Conservation (phyloP, 371 early-diverging fungal genomes). For the Apophysomyces sp. region DNA sequence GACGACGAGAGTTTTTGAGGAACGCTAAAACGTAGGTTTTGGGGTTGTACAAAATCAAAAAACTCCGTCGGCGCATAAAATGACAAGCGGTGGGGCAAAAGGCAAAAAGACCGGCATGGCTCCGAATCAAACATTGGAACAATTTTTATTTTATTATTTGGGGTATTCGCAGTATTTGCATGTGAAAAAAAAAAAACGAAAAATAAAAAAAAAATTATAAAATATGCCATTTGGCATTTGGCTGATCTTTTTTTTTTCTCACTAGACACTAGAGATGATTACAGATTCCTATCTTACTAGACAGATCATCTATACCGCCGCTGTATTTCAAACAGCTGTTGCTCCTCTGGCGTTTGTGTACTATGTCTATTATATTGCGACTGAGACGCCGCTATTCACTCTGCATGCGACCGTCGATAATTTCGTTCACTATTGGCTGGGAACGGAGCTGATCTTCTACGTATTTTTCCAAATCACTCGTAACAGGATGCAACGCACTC, state of each 20-base stretch:
- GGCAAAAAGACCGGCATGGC: neutral
- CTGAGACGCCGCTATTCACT: constrained; percentile 38
- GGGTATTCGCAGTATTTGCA: neutral
- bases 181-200: neutral
- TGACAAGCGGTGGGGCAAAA: neutral
- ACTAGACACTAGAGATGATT: constrained; percentile 22
- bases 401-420: constrained; percentile 29
- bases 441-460: constrained; percentile 52
- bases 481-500: constrained; percentile 39
- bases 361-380: constrained; percentile 46
- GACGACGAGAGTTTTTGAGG: neutral
- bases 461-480: constrained; percentile 52
- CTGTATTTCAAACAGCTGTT: constrained; percentile 40
- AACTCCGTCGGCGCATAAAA: neutral
- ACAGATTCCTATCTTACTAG: constrained; percentile 33
- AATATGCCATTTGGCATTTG: neutral
- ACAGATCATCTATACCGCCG: constrained; percentile 28
- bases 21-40: neutral
- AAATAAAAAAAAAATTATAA: neutral
- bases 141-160: neutral
- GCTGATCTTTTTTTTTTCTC: neutral
- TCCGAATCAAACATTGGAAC: constrained; percentile 2
- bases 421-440: constrained; percentile 52
- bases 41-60: neutral
- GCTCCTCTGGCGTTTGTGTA: constrained; percentile 50